These are phyloP conservation scores for Cryphonectria carpinicola DNA, from an alignment of 2,329 filamentous ascomycete species.

Conservation along the genomic window DNA sequence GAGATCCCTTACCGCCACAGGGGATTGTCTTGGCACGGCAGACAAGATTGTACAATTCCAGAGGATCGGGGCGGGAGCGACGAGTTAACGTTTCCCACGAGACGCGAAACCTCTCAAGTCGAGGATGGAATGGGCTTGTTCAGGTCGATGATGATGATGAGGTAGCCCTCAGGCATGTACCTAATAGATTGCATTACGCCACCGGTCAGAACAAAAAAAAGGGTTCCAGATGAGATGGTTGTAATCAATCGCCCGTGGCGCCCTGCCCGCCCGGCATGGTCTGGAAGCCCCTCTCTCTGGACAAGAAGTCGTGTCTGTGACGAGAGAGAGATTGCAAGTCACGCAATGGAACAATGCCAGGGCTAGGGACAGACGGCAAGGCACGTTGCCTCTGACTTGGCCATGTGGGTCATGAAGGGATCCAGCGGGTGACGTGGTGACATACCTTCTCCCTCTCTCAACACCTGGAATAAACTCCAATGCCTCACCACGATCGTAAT, in stretches of 20 bases:
- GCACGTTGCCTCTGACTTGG: constrained; percentile 18
- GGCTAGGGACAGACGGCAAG: constrained; percentile 13
- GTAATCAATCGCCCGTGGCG: neutral
- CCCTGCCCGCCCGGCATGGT: neutral
- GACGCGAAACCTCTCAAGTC: constrained; percentile 47
- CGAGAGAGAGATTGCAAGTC: neutral
- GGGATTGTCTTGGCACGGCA: constrained; percentile 46
- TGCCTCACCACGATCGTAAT: constrained; percentile 31
- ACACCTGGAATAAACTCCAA: constrained; percentile 31
- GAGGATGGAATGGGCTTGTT: constrained; percentile 40
- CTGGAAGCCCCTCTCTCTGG: neutral
- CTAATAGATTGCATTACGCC: constrained; percentile 42
- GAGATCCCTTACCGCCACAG: constrained; percentile 57
- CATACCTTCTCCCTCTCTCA: constrained; percentile 34
- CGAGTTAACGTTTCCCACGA: constrained; percentile 68
- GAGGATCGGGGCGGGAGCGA: constrained; percentile 57
- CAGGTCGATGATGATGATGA: constrained; percentile 37
- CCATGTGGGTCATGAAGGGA: constrained; percentile 10
- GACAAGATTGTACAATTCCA: constrained; percentile 55
- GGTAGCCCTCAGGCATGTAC: constrained; percentile 47
- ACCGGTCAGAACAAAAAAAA: constrained; percentile 34
- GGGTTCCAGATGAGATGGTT: constrained; percentile 10
- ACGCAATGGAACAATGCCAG: constrained; percentile 8
- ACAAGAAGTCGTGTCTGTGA: neutral
- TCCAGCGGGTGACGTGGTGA: constrained; percentile 12